These are phyloP conservation scores for Cenchrus fungigraminus DNA, from an alignment of 176 grass and related monocot species.

Conservation along the genomic window DNA sequence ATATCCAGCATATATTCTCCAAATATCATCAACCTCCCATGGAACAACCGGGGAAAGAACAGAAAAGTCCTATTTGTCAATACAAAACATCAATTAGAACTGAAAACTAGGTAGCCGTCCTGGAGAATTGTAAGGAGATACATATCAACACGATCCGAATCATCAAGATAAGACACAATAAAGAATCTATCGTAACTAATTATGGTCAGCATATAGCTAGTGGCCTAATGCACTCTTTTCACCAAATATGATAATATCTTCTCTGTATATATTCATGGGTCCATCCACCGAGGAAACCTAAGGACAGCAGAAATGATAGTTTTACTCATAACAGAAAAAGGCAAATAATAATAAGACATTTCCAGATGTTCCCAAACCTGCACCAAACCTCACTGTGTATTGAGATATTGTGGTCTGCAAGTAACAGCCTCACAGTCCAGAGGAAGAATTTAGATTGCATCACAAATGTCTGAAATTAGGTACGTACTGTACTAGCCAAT, in stretches of 20 bases:
- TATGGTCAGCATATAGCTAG: neutral
- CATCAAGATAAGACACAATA: neutral
- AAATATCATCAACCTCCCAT: slow-evolving; percentile 71
- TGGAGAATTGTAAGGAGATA: neutral
- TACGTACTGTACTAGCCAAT: neutral
- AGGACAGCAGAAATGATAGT: neutral
- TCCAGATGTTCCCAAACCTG: neutral
- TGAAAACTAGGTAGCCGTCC: neutral
- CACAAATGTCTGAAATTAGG: neutral
- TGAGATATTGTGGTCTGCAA: neutral
- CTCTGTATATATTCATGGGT: neutral
- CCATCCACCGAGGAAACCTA: neutral
- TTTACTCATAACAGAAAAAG: neutral
- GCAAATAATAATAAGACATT: neutral
- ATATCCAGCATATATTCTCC: slow-evolving; percentile 85
- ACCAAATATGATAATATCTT: neutral
- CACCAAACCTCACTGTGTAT: neutral
- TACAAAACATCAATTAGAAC: slow-evolving; percentile 22
- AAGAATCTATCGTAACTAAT: slow-evolving; percentile 4
- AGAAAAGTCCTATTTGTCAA: slow-evolving; percentile 47
- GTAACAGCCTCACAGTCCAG: neutral
- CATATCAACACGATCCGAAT: neutral
- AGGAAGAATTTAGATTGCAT: neutral
- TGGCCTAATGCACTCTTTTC: neutral
- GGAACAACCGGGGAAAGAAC: slow-evolving; percentile 60